These are phyloP conservation scores for Huntiella moniliformis DNA, from an alignment of 2,329 filamentous ascomycete species.

Conservation along the genomic window DNA sequence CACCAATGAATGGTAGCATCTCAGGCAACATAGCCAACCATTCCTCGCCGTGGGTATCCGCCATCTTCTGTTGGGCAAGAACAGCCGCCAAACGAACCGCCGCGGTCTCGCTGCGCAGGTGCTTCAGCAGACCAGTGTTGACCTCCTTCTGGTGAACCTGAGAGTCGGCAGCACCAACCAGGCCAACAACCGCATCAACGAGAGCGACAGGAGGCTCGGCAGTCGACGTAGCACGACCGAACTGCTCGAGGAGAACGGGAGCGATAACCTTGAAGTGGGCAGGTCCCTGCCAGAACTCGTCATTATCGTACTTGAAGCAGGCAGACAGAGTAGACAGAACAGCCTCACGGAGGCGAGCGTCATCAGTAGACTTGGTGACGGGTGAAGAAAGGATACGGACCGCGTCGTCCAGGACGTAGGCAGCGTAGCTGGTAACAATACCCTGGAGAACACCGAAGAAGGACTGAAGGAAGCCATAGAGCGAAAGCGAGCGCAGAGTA, in stretches of 20 bases:
- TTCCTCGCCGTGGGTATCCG: slow-evolving; percentile 69
- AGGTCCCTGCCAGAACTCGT: slow-evolving; percentile 90
- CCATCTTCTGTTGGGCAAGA: slow-evolving; percentile 61
- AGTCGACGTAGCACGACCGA: slow-evolving; percentile 19
- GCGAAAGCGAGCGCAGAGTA: slow-evolving; percentile 47
- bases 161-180: slow-evolving; percentile 65
- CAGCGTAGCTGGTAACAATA: slow-evolving; percentile 82
- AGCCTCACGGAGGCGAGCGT: slow-evolving; percentile 44
- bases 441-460: slow-evolving; percentile 83
- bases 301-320: slow-evolving; percentile 76
- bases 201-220: slow-evolving; percentile 31
- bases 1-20: slow-evolving; percentile 91
- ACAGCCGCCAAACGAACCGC: slow-evolving; percentile 65
- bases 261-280: slow-evolving; percentile 63
- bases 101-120: slow-evolving; percentile 54
- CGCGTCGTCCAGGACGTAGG: slow-evolving; percentile 62
- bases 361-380: slow-evolving; percentile 26
- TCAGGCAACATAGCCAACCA: slow-evolving; percentile 83
- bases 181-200: slow-evolving; percentile 57
- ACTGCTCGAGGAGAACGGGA: slow-evolving; percentile 49
- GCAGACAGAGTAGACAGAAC: slow-evolving; percentile 54
- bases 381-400: slow-evolving; percentile 37
- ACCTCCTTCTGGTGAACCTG: slow-evolving; percentile 81
- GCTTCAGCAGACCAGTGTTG: slow-evolving; percentile 59
- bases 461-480: slow-evolving; percentile 61